These are phyloP conservation scores for Casuarina equisetifolia DNA, from an alignment of 306 rosid genomes.

Conservation along the genomic window DNA sequence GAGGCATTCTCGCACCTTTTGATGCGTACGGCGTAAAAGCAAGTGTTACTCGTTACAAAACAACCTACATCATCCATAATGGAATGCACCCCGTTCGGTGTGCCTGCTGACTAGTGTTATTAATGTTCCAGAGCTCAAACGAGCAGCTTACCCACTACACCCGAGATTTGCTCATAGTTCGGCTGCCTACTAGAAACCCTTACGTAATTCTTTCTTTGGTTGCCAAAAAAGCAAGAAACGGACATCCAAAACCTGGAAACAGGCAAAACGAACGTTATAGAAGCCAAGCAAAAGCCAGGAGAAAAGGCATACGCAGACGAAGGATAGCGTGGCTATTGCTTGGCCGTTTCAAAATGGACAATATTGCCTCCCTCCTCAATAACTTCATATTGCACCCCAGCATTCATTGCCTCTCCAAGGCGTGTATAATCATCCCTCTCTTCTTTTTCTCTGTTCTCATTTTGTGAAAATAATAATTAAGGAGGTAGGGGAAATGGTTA, in stretches of 20 bases:
- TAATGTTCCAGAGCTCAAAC: neutral
- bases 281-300: slow-evolving; percentile 4
- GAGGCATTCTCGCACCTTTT: too few relatives aligned
- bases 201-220: neutral
- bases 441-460: neutral
- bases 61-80: too few relatives aligned
- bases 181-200: neutral
- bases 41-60: too few relatives aligned
- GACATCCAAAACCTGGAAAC: slow-evolving; percentile 9
- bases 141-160: neutral
- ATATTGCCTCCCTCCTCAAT: neutral
- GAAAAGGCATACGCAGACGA: slow-evolving; percentile 19
- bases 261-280: slow-evolving; percentile 14
- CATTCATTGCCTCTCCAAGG: neutral
- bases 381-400: neutral
- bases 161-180: neutral
- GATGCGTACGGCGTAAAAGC: too few relatives aligned
- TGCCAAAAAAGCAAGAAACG: slow-evolving; percentile 19
- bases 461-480: slow-evolving; percentile 6
- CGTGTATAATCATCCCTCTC: neutral
- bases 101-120: neutral
- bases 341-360: slow-evolving; percentile 22
- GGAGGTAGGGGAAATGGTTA: neutral
- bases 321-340: slow-evolving; percentile 15
- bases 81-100: too few relatives aligned